phyloP scores from a whole-genome alignment of 495 filamentous ascomycete species.

The Hyphodiscus hymeniophilus region DNA sequence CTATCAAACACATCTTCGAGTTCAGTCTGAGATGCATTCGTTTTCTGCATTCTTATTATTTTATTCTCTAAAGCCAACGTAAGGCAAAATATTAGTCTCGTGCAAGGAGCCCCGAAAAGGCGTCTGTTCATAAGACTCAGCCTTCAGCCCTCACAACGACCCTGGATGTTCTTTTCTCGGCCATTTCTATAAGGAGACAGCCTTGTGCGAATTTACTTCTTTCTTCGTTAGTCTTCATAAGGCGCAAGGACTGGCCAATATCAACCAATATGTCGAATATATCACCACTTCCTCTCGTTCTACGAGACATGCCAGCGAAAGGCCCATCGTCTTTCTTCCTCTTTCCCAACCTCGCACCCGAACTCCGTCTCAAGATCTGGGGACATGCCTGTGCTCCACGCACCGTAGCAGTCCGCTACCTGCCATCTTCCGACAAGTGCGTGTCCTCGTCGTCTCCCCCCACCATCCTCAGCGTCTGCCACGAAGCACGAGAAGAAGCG shows the following conservation, averaged over 20 bases:
- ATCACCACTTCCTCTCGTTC: neutral
- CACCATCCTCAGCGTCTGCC: conserved; percentile 31
- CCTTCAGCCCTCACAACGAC: neutral
- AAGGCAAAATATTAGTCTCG: neutral
- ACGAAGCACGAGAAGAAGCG: conserved; percentile 37
- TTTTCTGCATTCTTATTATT: too few relatives aligned
- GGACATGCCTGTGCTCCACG: conserved; percentile 30
- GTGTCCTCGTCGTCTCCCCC: conserved; percentile 31
- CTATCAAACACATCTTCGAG: too few relatives aligned
- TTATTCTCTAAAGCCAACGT: neutral
- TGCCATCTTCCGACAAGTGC: conserved; percentile 21
- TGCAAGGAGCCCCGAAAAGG: neutral
- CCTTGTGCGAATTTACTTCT: neutral
- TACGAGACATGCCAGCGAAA: neutral
- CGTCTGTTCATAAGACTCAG: neutral
- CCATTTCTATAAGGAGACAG: neutral
- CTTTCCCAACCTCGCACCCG: conserved; percentile 35
- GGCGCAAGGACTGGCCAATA: too few relatives aligned
- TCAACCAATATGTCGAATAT: conserved; percentile 5
- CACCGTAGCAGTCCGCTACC: conserved; percentile 34
- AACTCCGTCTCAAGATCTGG: conserved; percentile 43
- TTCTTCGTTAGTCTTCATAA: neutral
- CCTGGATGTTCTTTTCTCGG: conserved; percentile 3
- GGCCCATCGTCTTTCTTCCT: conserved; percentile 26
- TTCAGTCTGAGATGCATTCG: too few relatives aligned